Evolutionary conservation across 768 basidiomycete genomes (phyloP), one percentile per base, ranked within the genome.

Genomic region (Cubamyces lactineus): DNA sequence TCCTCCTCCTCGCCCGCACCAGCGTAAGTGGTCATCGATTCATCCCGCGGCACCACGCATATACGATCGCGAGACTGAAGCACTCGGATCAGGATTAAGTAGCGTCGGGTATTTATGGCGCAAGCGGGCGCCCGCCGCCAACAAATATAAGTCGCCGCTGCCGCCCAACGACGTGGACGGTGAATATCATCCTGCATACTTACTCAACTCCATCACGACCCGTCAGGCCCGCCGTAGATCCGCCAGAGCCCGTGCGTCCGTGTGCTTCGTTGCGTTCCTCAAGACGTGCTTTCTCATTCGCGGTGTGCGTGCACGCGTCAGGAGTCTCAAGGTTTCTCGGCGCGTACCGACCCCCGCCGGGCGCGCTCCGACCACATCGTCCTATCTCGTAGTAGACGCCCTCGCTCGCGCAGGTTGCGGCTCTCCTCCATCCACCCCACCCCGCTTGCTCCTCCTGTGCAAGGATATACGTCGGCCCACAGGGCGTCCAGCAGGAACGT

Each of bases 111-210:
- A 43, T 51, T 21, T 45, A 51, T 26, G 28, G 49, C 19, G 41
- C 49, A 52, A 59, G 49, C 42, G 57, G 43, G 54, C 54, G 45
- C 28, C 40, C 52, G 26, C 41, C 26, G 57, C 48, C 39, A 41
- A 48, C 39, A 5, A 41, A 39, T 59, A 59, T 59, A 59, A 59
- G 30, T 51, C 57, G 19, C 26, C 21, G 39, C 40, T 52, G 49
- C 57, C 57, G 57, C 57, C 57, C 40, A 19, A 26, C 57, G 56
- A 50, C 38, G 48, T 41, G 39, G 39, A 17, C 55, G 38, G 41
- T 41, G 57, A 51, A 43, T 51, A 51, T 23, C 49, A 51, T 30
- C 49, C 49, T 59, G 40, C 41, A 23, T 51, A 15, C 38, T 24
- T 24, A 28, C 13, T 42, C 42, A 1, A 34, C 21, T 28, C 49